Evolutionary conservation across 2,329 filamentous ascomycete species (phyloP).

Genomic region (Eutypa lata): DNA sequence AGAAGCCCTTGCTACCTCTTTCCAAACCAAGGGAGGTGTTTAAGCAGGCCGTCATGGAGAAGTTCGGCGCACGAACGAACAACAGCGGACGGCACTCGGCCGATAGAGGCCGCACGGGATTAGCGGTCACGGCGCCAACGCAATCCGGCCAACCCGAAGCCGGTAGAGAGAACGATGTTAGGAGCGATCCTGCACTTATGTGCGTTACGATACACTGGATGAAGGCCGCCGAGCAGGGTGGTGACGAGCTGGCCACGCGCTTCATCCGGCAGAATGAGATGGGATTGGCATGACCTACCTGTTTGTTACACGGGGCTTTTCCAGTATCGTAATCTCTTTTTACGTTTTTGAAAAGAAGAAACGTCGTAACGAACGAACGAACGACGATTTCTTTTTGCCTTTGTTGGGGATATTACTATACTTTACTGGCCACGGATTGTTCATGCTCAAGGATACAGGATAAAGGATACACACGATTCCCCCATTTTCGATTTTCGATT

Average conservation of each 20-base stretch:
- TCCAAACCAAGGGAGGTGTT: slow-evolving; percentile 86
- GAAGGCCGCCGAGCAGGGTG: slow-evolving; percentile 82
- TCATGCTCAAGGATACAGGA: background rate
- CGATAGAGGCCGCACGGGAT: slow-evolving; percentile 26
- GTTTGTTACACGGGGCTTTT: background rate
- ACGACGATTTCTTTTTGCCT: background rate
- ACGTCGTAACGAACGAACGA: background rate
- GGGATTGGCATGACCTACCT: slow-evolving; percentile 16
- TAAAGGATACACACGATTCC: background rate
- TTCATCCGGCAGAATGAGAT: slow-evolving; percentile 69
- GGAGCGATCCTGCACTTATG: slow-evolving; percentile 84
- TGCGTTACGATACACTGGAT: slow-evolving; percentile 97
- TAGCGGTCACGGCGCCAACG: slow-evolving; percentile 21
- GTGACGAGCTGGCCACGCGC: slow-evolving; percentile 78
- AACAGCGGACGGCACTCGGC: slow-evolving; percentile 28
- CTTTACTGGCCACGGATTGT: background rate
- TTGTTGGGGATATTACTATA: background rate
- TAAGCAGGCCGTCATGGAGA: slow-evolving; percentile 80
- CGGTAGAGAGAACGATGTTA: slow-evolving; percentile 43
- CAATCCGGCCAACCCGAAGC: slow-evolving; percentile 26
- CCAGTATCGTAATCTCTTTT: background rate
- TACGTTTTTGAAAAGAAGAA: background rate
- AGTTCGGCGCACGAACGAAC: slow-evolving; percentile 46
- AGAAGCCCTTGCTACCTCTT: slow-evolving; percentile 76
- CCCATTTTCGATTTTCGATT: background rate